These are phyloP conservation scores for Boletus semigastroideus DNA, from an alignment of 1,284 basidiomycete genomes.

Conservation along the genomic window DNA sequence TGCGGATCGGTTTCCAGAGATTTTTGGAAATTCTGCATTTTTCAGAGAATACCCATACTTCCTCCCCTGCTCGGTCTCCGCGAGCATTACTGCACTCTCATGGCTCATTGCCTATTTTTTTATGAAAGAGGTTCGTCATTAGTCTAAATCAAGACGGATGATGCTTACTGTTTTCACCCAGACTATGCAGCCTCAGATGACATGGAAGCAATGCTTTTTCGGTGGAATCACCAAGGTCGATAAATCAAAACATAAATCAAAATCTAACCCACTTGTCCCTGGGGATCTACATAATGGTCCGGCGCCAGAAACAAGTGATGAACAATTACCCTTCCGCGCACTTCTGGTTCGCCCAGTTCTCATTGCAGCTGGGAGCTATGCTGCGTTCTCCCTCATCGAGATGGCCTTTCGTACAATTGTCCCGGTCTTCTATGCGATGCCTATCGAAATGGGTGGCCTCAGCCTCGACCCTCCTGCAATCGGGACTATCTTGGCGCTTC, in stretches of 20 bases:
- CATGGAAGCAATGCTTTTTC: constrained; percentile 23
- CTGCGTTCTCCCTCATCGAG: constrained; percentile 39
- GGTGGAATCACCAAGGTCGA: constrained; percentile 6
- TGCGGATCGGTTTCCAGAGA: constrained; percentile 52
- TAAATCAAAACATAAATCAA: too few species aligned
- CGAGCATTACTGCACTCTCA: constrained; percentile 45
- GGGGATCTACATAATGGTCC: not conserved
- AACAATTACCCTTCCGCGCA: constrained; percentile 35
- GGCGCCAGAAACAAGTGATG: constrained; percentile 3
- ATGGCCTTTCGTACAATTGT: constrained; percentile 39
- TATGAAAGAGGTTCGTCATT: constrained; percentile 55
- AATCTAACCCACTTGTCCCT: not conserved
- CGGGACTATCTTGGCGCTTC: constrained; percentile 39
- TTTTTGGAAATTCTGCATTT: constrained; percentile 51
- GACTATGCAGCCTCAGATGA: constrained; percentile 17
- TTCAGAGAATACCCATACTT: constrained; percentile 66
- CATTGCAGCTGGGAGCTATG: constrained; percentile 43
- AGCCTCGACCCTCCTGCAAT: constrained; percentile 40
- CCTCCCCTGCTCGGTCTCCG: constrained; percentile 57
- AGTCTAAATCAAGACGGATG: not conserved
- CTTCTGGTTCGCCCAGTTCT: constrained; percentile 40
- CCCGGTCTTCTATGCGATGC: constrained; percentile 46
- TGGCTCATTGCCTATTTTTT: constrained; percentile 48
- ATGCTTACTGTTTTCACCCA: constrained; percentile 9
- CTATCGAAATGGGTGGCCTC: constrained; percentile 44